phyloP scores from a whole-genome alignment of 129 eudicot species.

The Apium graveolens region DNA sequence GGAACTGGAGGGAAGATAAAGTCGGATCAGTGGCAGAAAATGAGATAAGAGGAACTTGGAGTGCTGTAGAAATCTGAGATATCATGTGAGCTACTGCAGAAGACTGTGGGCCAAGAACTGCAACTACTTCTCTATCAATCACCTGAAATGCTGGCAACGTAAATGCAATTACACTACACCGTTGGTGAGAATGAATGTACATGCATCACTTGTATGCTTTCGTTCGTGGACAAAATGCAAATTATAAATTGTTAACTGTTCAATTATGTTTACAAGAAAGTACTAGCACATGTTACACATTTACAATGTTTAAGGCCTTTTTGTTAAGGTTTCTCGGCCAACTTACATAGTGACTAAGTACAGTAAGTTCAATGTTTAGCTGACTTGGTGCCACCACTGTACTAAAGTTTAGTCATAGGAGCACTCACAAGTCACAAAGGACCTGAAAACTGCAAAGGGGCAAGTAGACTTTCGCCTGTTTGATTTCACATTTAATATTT shows the following conservation, averaged over 20 bases:
- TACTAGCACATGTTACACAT: not conserved
- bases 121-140: constrained; percentile 52
- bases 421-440: not conserved
- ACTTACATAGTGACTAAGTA: not conserved
- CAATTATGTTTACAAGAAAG: not conserved
- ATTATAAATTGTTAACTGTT: not conserved
- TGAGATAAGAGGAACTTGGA: constrained; percentile 57
- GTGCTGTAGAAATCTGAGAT: constrained; percentile 46
- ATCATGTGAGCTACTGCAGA: constrained; percentile 51
- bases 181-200: not conserved
- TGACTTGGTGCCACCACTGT: not conserved
- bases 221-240: not conserved
- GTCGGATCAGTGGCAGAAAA: constrained; percentile 60
- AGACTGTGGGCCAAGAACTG: constrained; percentile 69
- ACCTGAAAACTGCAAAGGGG: not conserved
- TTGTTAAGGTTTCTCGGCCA: not conserved
- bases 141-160: constrained; percentile 51
- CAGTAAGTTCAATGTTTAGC: not conserved
- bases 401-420: not conserved
- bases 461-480: not conserved
- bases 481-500: not conserved
- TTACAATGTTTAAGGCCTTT: not conserved
- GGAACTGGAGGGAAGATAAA: constrained; percentile 54
- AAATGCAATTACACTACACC: constrained; percentile 13
- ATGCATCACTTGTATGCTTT: not conserved